These are phyloP conservation scores for Mesotaenium endlicherianum DNA, from an alignment of 139 green algal genomes.

Conservation along the genomic window DNA sequence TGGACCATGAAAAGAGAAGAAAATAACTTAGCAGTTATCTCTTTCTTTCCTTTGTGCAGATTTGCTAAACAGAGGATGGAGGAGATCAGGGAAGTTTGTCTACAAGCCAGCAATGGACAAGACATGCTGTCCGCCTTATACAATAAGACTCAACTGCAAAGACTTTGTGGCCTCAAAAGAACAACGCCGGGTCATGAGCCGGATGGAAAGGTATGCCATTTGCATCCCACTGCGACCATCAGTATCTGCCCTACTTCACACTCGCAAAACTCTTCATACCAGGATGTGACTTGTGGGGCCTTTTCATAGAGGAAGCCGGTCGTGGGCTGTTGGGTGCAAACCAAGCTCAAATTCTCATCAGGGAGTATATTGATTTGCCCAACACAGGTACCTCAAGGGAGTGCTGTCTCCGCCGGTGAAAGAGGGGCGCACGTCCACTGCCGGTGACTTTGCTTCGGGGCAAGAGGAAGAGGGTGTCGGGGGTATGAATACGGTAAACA, in stretches of 20 bases:
- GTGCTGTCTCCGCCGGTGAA: too few relatives aligned
- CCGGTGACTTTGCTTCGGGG: too few relatives aligned
- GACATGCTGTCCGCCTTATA: slow-evolving; percentile 55
- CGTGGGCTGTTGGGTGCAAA: too few relatives aligned
- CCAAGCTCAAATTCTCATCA: background rate
- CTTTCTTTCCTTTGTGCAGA: slow-evolving; percentile 4
- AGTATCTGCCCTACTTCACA: background rate
- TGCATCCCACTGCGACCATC: background rate
- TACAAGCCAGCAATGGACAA: slow-evolving; percentile 46
- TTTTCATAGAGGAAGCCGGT: too few relatives aligned
- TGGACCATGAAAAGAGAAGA: background rate
- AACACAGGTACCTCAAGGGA: background rate
- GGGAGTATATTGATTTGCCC: background rate
- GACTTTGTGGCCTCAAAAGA: slow-evolving; percentile 42
- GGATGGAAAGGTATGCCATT: slow-evolving; percentile 38
- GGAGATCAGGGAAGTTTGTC: slow-evolving; percentile 40
- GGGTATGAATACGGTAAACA: too few relatives aligned
- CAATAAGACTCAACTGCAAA: slow-evolving; percentile 40
- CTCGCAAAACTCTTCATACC: too few relatives aligned
- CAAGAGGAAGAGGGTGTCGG: too few relatives aligned
- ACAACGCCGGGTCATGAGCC: slow-evolving; percentile 29
- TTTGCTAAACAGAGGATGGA: slow-evolving; percentile 49
- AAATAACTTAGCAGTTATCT: background rate
- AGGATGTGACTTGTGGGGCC: too few relatives aligned
- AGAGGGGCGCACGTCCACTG: too few relatives aligned